Evolutionary conservation across 2,329 filamentous ascomycete species (phyloP).

Genomic region (Sporothrix sp.): DNA sequence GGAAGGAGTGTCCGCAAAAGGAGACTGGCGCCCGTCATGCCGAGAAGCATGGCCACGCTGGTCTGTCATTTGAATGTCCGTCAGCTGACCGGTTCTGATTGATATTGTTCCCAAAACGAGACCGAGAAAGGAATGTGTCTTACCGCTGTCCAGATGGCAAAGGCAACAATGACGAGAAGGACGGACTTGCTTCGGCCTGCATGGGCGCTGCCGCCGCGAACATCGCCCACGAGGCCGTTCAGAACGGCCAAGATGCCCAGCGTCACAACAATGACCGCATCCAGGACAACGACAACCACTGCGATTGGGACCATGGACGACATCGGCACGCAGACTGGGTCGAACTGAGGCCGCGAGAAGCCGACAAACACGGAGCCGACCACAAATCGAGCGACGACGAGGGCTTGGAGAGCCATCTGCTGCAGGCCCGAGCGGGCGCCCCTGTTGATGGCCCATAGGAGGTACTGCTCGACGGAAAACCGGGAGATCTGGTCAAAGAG

Average conservation of each 20-base stretch:
- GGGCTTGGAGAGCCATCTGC: constrained; percentile 35
- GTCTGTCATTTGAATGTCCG: constrained; percentile 28
- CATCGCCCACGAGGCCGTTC: constrained; percentile 26
- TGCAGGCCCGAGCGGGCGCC: constrained; percentile 23
- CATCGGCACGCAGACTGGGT: constrained; percentile 41
- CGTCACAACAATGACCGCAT: constrained; percentile 35
- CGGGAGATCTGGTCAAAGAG: constrained; percentile 49
- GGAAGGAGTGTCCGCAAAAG: constrained; percentile 41
- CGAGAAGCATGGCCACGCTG: constrained; percentile 43
- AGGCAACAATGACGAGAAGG: constrained; percentile 32
- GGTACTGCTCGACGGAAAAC: constrained; percentile 42
- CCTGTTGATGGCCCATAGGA: constrained; percentile 42
- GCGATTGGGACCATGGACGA: constrained; percentile 37
- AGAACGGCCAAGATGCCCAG: constrained; percentile 34
- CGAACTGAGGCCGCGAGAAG: constrained; percentile 43
- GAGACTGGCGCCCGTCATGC: constrained; percentile 33
- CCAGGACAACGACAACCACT: constrained; percentile 34
- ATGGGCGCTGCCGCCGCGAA: constrained; percentile 21
- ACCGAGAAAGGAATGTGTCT: too few relatives aligned
- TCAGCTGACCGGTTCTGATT: too few relatives aligned
- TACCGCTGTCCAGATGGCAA: constrained; percentile 46
- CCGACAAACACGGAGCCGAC: constrained; percentile 45
- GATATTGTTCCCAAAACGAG: too few relatives aligned
- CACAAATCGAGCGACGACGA: constrained; percentile 40
- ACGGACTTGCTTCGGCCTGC: constrained; percentile 31